These are phyloP conservation scores for Posidonia oceanica DNA, from an alignment of 116 monocot species.

Conservation along the genomic window DNA sequence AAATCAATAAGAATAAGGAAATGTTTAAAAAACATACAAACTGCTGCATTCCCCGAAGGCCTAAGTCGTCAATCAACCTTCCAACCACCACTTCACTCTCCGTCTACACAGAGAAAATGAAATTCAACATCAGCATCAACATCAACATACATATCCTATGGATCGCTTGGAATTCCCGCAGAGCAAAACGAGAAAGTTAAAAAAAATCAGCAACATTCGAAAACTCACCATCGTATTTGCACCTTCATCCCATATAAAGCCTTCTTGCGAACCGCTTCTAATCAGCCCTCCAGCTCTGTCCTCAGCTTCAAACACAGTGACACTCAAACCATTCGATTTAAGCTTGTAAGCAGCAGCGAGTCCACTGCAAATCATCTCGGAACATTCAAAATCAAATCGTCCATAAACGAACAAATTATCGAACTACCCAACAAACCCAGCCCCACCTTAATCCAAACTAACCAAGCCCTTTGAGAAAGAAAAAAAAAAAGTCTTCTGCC, in stretches of 20 bases:
- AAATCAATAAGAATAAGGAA: not conserved
- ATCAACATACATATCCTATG: not conserved
- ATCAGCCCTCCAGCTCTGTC: constrained; percentile 78
- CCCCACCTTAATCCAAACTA: too few species aligned
- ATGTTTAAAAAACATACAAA: constrained; percentile 38
- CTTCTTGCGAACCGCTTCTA: constrained; percentile 47
- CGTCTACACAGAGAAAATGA: constrained; percentile 36
- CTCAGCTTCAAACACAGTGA: constrained; percentile 78
- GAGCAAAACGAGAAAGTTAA: not conserved
- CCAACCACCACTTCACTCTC: constrained; percentile 63
- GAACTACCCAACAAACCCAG: too few species aligned
- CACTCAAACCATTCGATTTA: constrained; percentile 53
- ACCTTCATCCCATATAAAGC: constrained; percentile 95
- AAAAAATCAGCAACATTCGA: not conserved
- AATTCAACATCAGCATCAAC: not conserved
- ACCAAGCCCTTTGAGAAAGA: too few species aligned
- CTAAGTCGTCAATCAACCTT: constrained; percentile 59
- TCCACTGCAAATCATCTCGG: constrained; percentile 35
- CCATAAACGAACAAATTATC: not conserved
- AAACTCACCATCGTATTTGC: constrained; percentile 87
- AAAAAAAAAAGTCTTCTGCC: not conserved
- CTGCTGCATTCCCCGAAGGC: constrained; percentile 73
- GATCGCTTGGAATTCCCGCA: not conserved
- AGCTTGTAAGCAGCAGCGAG: constrained; percentile 91
- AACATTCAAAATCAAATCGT: not conserved